A percentile compares a stretch with the other conserved stretches of the same genome.
phyloP scores from a whole-genome alignment of 176 grass and related monocot species.

The Eremochloa ophiuroides region DNA sequence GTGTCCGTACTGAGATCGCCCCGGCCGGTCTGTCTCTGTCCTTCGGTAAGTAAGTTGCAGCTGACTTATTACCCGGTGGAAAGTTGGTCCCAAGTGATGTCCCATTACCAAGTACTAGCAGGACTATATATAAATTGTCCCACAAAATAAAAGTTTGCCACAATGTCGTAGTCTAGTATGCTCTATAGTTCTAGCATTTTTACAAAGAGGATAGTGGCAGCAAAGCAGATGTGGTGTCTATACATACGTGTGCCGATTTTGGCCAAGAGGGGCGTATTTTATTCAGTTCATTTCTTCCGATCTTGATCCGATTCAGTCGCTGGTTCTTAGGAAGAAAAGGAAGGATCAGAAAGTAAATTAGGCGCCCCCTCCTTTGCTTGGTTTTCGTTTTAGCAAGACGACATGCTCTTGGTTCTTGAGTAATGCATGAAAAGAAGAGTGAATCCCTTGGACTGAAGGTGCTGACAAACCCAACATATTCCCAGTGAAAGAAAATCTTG shows the following conservation, averaged over 20 bases:
- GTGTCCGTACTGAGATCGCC: slow-evolving; percentile 33
- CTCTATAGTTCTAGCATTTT: slow-evolving; percentile 3
- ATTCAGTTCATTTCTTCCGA: background rate
- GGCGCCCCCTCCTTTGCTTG: background rate
- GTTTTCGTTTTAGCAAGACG: background rate
- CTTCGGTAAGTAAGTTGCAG: slow-evolving; percentile 9
- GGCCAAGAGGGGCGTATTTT: background rate
- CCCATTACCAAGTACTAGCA: background rate
- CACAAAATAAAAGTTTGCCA: background rate
- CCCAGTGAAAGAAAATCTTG: slow-evolving; percentile 24
- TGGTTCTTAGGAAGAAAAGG: background rate
- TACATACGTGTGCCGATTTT: background rate
- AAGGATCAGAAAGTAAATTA: background rate
- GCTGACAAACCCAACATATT: slow-evolving; percentile 10
- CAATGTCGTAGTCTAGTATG: background rate
- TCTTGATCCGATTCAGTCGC: background rate
- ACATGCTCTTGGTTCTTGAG: background rate
- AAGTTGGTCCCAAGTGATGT: slow-evolving; percentile 20
- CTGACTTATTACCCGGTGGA: slow-evolving; percentile 11
- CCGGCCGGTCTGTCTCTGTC: background rate
- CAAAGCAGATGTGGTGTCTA: background rate
- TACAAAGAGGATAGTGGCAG: background rate
- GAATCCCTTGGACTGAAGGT: slow-evolving; percentile 24
- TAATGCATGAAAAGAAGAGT: slow-evolving; percentile 19
- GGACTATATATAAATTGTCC: background rate